Percentiles rank a stretch among this genome's conserved stretches.
These are phyloP conservation scores for Handroanthus guayacan DNA, from an alignment of 257 asterid species.

Conservation along the genomic window DNA sequence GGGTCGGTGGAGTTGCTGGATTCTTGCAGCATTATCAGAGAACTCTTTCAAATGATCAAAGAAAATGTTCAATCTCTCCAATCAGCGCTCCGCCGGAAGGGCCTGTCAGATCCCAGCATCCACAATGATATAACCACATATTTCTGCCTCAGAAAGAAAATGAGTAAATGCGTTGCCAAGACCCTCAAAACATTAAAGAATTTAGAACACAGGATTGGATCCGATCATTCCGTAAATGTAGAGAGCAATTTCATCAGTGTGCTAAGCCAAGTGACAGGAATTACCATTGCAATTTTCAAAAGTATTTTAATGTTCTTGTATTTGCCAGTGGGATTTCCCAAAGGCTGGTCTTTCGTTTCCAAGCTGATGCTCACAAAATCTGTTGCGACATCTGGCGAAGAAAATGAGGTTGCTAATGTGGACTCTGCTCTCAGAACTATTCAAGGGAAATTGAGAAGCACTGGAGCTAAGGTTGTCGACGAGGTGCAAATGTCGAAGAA, in stretches of 20 bases:
- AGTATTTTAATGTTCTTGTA: slow-evolving; percentile 55
- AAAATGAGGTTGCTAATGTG: slow-evolving; percentile 44
- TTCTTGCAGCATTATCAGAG: slow-evolving; percentile 49
- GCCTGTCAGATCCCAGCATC: slow-evolving; percentile 40
- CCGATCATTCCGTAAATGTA: background rate
- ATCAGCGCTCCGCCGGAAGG: slow-evolving; percentile 61
- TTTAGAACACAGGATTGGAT: slow-evolving; percentile 34
- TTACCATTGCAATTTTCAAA: slow-evolving; percentile 44
- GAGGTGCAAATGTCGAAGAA: slow-evolving; percentile 45
- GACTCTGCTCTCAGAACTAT: slow-evolving; percentile 51
- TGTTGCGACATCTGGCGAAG: background rate
- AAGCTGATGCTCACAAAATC: slow-evolving; percentile 51
- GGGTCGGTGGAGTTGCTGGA: slow-evolving; percentile 50
- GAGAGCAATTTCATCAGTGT: slow-evolving; percentile 3
- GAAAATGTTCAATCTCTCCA: slow-evolving; percentile 56
- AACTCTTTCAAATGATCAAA: slow-evolving; percentile 49
- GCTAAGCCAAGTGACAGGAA: slow-evolving; percentile 44
- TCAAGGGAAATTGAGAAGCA: slow-evolving; percentile 30
- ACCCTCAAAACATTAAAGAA: slow-evolving; percentile 43
- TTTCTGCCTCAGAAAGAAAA: slow-evolving; percentile 48
- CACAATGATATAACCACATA: slow-evolving; percentile 36
- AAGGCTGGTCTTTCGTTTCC: slow-evolving; percentile 47
- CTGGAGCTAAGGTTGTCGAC: slow-evolving; percentile 34
- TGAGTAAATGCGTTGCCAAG: slow-evolving; percentile 47
- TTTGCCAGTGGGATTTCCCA: slow-evolving; percentile 27